These are phyloP conservation scores for Ceratocystis cubensis DNA, from an alignment of 2,329 filamentous ascomycete species.

Conservation along the genomic window DNA sequence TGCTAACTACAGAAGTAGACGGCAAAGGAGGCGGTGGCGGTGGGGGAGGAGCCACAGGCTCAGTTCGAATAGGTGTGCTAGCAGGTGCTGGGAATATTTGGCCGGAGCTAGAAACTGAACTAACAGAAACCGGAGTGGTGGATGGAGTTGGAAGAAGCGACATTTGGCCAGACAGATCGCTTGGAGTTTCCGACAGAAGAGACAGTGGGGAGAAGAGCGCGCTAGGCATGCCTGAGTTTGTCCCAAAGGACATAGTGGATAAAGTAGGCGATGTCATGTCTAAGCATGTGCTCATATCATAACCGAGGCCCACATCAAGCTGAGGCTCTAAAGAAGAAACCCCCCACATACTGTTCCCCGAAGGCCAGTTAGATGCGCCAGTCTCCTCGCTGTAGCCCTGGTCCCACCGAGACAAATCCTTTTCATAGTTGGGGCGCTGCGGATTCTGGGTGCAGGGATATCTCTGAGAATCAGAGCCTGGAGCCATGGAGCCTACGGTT, in stretches of 20 bases:
- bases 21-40: neutral
- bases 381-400: neutral
- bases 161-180: constrained; percentile 10
- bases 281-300: neutral
- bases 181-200: constrained; percentile 12
- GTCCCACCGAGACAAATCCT: neutral
- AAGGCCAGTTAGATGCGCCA: constrained; percentile 2
- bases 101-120: constrained; percentile 16
- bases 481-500: neutral
- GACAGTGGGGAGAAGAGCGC: constrained; percentile 15
- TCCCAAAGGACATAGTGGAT: constrained; percentile 15
- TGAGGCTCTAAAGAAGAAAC: neutral
- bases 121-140: constrained; percentile 18
- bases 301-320: neutral
- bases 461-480: neutral
- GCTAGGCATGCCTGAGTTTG: neutral
- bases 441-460: neutral
- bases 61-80: constrained; percentile 12
- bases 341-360: neutral
- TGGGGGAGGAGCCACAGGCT: constrained; percentile 5
- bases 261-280: constrained; percentile 13
- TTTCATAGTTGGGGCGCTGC: neutral
- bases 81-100: constrained; percentile 18
- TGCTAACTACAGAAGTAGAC: neutral
- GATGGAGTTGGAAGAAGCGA: constrained; percentile 18